Evolutionary conservation across 2,329 filamentous ascomycete genomes (phyloP), one percentile per base, ranked within the genome.

Genomic region (Aspergillus ibericus): DNA sequence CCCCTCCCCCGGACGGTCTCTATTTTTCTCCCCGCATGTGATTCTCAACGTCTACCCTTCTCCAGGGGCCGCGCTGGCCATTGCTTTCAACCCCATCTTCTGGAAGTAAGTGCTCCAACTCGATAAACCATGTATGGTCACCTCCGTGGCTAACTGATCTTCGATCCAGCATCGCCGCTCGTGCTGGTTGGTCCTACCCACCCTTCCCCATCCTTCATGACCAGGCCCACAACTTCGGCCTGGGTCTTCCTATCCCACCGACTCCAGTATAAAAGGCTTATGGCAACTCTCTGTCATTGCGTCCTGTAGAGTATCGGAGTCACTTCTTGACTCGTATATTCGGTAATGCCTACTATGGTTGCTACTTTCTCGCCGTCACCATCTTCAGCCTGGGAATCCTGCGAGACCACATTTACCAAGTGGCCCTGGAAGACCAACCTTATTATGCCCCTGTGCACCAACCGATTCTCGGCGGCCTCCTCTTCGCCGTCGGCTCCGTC

Each of bases 11-110:
- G 53, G 16, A n/a, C 44, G 22, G 51, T 49, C 27, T 53, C 48
- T 29, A 15, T n/a, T 22, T 12, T 32, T 29, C 44, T 50, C 54
- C 65, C 68, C 57, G 61, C 68, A 71, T 71, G 68, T 73, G 68
- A 71, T 70, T 54, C 58, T 62, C 48, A 66, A 63, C 54, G 36
- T 32, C 42, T 10, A 16, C 15, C 36, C 32, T 51, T 57, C 55
- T 27, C 46, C 62, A 96, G 93, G 95, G 67, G 91, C 92, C 66
- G 90, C 88, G 49, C 83, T 82, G 56, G 85, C 90, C 54, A 96
- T 99, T 78, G 84, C 88, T 50, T 98, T 99, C 79, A 99, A 99
- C 78, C 95, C 95, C 20, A 88, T 95, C n/a, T 98, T 97, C 78
- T 99, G 95, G 95, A 99, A 99, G 93, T 96, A 83, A 82, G 91